A percentile compares a stretch with the other conserved stretches of the same genome.
phyloP scores from a whole-genome alignment of 2,329 filamentous ascomycete genomes.

The Fusarium caatingaense region DNA sequence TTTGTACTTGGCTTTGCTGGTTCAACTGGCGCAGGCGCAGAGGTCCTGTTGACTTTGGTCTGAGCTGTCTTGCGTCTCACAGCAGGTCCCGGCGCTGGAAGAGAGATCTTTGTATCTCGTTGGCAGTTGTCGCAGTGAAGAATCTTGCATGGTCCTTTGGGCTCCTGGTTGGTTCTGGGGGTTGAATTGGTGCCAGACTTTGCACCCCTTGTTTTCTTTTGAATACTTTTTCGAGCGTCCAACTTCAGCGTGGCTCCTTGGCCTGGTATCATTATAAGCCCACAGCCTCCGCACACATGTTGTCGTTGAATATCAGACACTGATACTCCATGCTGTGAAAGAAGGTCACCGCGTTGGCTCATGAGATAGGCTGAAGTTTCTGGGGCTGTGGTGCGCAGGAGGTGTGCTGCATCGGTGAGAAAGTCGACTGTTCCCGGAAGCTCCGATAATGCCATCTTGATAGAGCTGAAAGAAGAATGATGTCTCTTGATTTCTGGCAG shows the following conservation, averaged over 20 bases:
- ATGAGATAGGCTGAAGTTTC: constrained; percentile 70
- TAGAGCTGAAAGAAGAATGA: too few relatives aligned
- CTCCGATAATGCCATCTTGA: constrained; percentile 37
- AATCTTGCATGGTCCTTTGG: constrained; percentile 52
- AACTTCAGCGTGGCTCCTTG: constrained; percentile 57
- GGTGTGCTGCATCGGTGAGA: constrained; percentile 69
- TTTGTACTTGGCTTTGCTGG: constrained; percentile 58
- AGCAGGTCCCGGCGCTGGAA: constrained; percentile 54
- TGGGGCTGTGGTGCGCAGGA: constrained; percentile 64
- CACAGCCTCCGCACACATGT: constrained; percentile 69
- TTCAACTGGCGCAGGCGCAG: constrained; percentile 18
- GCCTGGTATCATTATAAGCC: constrained; percentile 68
- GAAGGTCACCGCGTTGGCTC: constrained; percentile 62
- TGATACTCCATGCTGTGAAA: constrained; percentile 59
- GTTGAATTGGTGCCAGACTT: constrained; percentile 11
- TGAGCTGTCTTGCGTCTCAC: constrained; percentile 40
- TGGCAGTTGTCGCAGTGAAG: constrained; percentile 60
- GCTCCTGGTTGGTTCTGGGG: not conserved
- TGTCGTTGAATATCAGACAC: constrained; percentile 63
- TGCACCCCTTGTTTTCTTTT: constrained; percentile 13
- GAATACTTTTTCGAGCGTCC: constrained; percentile 41
- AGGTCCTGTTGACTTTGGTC: constrained; percentile 36
- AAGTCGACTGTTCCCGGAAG: constrained; percentile 53
- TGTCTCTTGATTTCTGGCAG: not conserved
- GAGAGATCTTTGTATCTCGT: constrained; percentile 55